These are phyloP conservation scores for Nigrospora osmanthi DNA, from an alignment of 2,329 filamentous ascomycete genomes.

Conservation along the genomic window DNA sequence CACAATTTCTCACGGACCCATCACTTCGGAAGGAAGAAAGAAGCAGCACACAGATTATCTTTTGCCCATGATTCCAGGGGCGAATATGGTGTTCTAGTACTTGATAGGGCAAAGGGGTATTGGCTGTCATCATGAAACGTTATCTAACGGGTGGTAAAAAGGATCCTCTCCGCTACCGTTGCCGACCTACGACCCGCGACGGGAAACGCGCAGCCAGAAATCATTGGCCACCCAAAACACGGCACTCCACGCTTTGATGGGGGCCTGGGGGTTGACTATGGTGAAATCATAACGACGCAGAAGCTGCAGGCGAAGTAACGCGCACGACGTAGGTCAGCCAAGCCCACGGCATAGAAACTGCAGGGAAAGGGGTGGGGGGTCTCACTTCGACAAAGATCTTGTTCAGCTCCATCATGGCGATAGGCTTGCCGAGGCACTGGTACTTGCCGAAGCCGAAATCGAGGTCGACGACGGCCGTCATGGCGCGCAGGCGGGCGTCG, in stretches of 20 bases:
- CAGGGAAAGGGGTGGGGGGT: too few relatives aligned
- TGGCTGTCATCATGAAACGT: too few relatives aligned
- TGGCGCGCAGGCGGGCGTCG: conserved; percentile 15
- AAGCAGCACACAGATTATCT: too few relatives aligned
- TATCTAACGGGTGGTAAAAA: too few relatives aligned
- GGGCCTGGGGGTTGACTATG: conserved; percentile 11
- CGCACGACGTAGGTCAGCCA: too few relatives aligned
- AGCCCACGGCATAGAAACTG: too few relatives aligned
- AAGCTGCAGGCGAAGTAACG: conserved; percentile 2
- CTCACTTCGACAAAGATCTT: conserved; percentile 34
- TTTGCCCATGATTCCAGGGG: too few relatives aligned
- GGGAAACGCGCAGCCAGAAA: conserved; percentile 31
- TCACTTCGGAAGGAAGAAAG: too few relatives aligned
- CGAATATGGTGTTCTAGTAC: too few relatives aligned
- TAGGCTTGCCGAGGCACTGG: conserved; percentile 32
- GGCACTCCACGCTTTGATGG: conserved; percentile 10
- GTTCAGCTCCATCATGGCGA: conserved; percentile 34
- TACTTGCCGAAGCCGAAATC: conserved; percentile 30
- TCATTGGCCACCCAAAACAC: conserved; percentile 14
- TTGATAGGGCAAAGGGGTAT: too few relatives aligned
- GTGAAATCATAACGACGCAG: conserved; percentile 14
- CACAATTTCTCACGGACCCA: too few relatives aligned
- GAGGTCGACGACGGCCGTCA: conserved; percentile 25
- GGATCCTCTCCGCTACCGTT: too few relatives aligned
- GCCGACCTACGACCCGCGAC: conserved; percentile 8